Evolutionary conservation across 2,329 filamentous ascomycete species (phyloP).

Genomic region (Penicillium sp.): DNA sequence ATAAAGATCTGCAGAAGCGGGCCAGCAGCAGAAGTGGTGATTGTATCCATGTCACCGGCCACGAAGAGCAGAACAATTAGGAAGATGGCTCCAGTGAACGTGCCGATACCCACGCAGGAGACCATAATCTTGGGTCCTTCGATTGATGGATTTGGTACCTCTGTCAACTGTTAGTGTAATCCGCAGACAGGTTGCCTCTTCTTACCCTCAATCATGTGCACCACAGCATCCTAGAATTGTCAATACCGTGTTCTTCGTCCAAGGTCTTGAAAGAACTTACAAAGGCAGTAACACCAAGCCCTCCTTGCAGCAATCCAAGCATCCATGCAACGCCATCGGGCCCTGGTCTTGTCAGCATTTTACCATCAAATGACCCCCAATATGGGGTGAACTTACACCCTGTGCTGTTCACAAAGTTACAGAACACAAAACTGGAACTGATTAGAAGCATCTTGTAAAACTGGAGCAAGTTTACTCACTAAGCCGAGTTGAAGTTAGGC

Average conservation of each 20-base stretch:
- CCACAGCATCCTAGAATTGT: constrained; percentile 34
- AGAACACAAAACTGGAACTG: constrained; percentile 52
- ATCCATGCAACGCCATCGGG: constrained; percentile 61
- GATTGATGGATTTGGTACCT: constrained; percentile 45
- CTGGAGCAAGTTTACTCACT: constrained; percentile 42
- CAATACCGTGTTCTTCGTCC: not conserved
- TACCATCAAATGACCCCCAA: not conserved
- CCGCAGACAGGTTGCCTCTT: not conserved
- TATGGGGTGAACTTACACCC: constrained; percentile 52
- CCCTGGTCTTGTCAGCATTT: constrained; percentile 35
- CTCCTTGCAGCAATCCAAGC: constrained; percentile 50
- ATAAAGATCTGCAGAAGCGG: constrained; percentile 64
- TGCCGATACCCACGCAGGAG: constrained; percentile 63
- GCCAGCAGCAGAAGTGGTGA: constrained; percentile 58
- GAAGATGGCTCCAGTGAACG: constrained; percentile 63
- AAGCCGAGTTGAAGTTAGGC: constrained; percentile 63
- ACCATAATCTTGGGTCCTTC: constrained; percentile 68
- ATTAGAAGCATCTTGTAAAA: not conserved
- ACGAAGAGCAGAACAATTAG: constrained; percentile 65
- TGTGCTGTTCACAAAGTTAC: constrained; percentile 66
- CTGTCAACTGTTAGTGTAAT: constrained; percentile 14
- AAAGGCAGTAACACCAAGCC: constrained; percentile 55
- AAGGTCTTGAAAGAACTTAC: constrained; percentile 29
- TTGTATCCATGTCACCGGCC: constrained; percentile 56
- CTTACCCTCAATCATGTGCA: constrained; percentile 53